phyloP scores from a whole-genome alignment of 345 rosid species.

The Turnera subulata region DNA sequence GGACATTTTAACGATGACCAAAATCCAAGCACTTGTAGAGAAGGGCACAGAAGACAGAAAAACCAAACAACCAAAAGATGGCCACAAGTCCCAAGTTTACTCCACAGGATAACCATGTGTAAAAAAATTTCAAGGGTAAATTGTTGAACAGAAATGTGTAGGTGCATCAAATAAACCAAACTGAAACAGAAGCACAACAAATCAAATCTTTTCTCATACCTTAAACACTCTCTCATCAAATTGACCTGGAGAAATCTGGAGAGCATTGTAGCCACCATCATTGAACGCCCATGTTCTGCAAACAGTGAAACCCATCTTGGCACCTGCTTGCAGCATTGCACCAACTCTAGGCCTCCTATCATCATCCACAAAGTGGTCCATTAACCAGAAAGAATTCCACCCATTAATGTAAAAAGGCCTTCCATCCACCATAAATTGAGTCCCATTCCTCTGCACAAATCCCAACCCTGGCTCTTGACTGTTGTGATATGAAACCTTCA shows the following conservation, averaged over 20 bases:
- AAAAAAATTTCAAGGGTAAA: neutral
- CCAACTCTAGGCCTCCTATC: slow-evolving; percentile 52
- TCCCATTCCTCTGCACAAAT: slow-evolving; percentile 71
- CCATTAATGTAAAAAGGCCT: slow-evolving; percentile 66
- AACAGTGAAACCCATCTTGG: slow-evolving; percentile 93
- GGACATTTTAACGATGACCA: no score
- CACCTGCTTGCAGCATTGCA: slow-evolving; percentile 71
- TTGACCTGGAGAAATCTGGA: slow-evolving; percentile 82
- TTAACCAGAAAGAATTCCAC: slow-evolving; percentile 95
- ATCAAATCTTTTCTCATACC: slow-evolving; percentile 35
- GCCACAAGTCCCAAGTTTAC: neutral
- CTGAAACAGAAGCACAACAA: neutral
- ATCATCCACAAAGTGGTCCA: slow-evolving; percentile 80
- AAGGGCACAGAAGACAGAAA: no score
- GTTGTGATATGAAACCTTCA: slow-evolving; percentile 31
- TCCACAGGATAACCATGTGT: neutral
- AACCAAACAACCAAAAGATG: neutral
- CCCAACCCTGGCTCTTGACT: slow-evolving; percentile 30
- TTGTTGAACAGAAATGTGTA: neutral
- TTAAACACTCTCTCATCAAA: slow-evolving; percentile 82
- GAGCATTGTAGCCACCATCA: slow-evolving; percentile 89
- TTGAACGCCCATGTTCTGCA: slow-evolving; percentile 96
- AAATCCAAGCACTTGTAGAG: no score
- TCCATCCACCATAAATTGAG: slow-evolving; percentile 63
- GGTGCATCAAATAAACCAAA: neutral